Base-by-base conservation (phyloP, 257 asterid genomes). In the Fraxinus anomala region DNA sequence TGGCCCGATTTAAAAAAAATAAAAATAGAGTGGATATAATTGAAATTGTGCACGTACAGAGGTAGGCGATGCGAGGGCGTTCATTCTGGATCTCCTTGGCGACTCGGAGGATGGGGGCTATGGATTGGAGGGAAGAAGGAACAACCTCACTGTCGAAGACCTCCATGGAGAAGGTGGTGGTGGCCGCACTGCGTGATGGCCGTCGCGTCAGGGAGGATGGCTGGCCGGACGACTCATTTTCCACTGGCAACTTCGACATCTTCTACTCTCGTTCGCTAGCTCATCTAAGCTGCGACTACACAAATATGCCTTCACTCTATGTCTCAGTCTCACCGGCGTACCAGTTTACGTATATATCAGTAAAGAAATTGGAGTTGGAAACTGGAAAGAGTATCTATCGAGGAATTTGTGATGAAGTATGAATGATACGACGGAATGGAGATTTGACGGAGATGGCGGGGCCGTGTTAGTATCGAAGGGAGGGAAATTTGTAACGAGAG, bases 81-180 rank as follows among this genome's bases (percentile, higher is more conserved):
- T 93, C 99, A 37, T 63, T 80, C 75, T 90, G 89, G 80, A 96
- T 82, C 81, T 96, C 98, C 1, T 91, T 77, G 19, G 98, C 98
- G 14, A 96, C 97, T 6, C 98, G 97, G 28, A 96, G 94, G 73
- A 96, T 89, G 14, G 98, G 99, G 19, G 97, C 97, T 73, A 93
- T 93, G 13, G 97, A 88, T 82, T 92, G 98, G 68, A 96, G 90
- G 31, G 99, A 91, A 16, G 97, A 93, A 8, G 99, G 99, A 12
- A 96, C 97, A 36, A 96, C 99, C 87, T 96, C 99, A 9, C 86
- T 91, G 77, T 96, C 98, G 77, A 96, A 96, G 8, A 96, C 99
- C 81, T 96, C 99, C 96, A 89, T 88, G 2, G 99, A 91, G 84
- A 96, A 89, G 44, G 89, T 84, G 12, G 99, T 93, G 74, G 90